Conservation (phyloP, 164 flowering plant species). For the Chimonanthus praecox region DNA sequence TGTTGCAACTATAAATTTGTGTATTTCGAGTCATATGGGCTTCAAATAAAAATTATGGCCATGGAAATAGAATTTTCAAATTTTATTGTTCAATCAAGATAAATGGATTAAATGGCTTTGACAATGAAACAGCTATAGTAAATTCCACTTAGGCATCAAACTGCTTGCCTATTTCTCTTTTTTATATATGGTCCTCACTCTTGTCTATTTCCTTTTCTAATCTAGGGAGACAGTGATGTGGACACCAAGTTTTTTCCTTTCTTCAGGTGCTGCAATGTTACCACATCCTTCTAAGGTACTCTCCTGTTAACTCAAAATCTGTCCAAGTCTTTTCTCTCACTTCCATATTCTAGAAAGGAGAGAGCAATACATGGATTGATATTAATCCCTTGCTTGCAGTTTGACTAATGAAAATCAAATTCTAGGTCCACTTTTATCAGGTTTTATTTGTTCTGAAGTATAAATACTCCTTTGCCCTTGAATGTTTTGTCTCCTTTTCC, state of each 20-base stretch:
- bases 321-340: not conserved
- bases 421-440: not conserved
- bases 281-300: conserved; percentile 64
- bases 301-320: not conserved
- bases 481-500: too few species aligned
- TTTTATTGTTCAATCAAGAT: too few species aligned
- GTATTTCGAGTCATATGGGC: too few species aligned
- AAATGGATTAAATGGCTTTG: too few species aligned
- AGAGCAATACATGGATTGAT: not conserved
- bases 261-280: conserved; percentile 46
- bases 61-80: too few species aligned
- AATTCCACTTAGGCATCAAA: too few species aligned
- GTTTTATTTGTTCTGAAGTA: not conserved
- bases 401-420: not conserved
- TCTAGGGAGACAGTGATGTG: conserved; percentile 30
- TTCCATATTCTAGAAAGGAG: not conserved
- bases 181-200: conserved; percentile 4
- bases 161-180: not conserved
- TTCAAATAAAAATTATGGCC: too few species aligned
- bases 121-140: too few species aligned
- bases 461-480: too few species aligned
- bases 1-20: too few species aligned
- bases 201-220: conserved; percentile 9
- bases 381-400: not conserved
- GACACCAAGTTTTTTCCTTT: conserved; percentile 23